Evolutionary conservation across 257 asterid species (phyloP).

Genomic region (Coffea canephora): DNA sequence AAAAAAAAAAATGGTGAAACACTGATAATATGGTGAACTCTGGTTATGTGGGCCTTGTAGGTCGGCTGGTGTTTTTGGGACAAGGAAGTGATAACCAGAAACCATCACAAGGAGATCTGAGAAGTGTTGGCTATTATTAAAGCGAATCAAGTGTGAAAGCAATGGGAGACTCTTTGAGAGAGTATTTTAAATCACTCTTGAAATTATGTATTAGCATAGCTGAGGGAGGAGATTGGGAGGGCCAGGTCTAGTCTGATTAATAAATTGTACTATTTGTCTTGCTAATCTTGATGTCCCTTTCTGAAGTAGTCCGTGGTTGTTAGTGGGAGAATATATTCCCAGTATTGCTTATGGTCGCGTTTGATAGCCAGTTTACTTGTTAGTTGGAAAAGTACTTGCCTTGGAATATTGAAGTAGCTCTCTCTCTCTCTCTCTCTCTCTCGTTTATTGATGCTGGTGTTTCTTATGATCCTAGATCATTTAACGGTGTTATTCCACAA

Average conservation of each 20-base stretch:
- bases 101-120: slow-evolving; percentile 31
- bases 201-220: slow-evolving; percentile 22
- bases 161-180: neutral
- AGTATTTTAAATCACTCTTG: slow-evolving; percentile 1
- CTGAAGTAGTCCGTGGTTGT: neutral
- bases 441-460: neutral
- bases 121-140: slow-evolving; percentile 59
- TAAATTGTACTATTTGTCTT: neutral
- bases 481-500: neutral
- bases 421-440: neutral
- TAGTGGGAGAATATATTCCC: neutral
- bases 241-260: neutral
- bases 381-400: neutral
- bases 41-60: slow-evolving; percentile 24
- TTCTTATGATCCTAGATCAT: neutral
- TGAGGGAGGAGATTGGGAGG: neutral
- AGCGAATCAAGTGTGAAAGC: slow-evolving; percentile 8
- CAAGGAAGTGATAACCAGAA: slow-evolving; percentile 40
- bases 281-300: neutral
- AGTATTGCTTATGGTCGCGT: neutral
- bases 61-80: slow-evolving; percentile 57
- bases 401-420: neutral
- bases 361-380: slow-evolving; percentile 1
- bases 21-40: neutral
- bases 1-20: neutral